Evolutionary conservation across 2,329 filamentous ascomycete species (phyloP).

Genomic region (Westerdykella sp.): DNA sequence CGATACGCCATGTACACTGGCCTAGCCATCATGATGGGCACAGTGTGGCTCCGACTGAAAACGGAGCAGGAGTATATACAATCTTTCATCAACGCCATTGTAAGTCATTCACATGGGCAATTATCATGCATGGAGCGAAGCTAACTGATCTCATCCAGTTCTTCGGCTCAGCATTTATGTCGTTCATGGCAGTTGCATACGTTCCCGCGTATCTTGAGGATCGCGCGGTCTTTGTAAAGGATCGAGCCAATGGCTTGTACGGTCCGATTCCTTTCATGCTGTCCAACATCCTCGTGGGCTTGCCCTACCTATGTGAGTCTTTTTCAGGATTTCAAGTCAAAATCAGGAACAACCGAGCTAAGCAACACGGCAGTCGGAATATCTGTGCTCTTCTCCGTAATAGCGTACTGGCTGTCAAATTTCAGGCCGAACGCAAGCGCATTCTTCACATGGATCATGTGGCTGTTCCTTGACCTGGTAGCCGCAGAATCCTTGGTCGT

Average conservation of each 20-base stretch:
- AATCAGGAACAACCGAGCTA: conserved; percentile 19
- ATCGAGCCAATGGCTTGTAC: conserved; percentile 75
- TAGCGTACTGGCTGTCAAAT: conserved; percentile 75
- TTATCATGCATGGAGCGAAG: too few species aligned
- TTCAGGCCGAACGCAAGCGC: conserved; percentile 59
- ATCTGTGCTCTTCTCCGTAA: conserved; percentile 64
- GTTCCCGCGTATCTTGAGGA: conserved; percentile 81
- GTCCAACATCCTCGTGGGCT: conserved; percentile 74
- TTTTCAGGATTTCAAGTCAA: conserved; percentile 27
- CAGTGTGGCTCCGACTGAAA: conserved; percentile 70
- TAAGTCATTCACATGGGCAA: too few species aligned
- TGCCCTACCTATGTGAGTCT: conserved; percentile 61
- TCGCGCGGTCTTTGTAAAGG: conserved; percentile 64
- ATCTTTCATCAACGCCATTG: conserved; percentile 73
- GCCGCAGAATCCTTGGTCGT: conserved; percentile 80
- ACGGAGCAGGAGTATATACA: conserved; percentile 67
- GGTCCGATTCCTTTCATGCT: conserved; percentile 66
- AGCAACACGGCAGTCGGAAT: conserved; percentile 50
- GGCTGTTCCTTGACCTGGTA: conserved; percentile 77
- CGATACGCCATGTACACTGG: conserved; percentile 75
- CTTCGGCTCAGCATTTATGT: conserved; percentile 49
- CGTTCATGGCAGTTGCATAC: conserved; percentile 63
- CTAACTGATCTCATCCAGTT: conserved; percentile 18
- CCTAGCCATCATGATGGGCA: conserved; percentile 81
- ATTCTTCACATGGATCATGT: conserved; percentile 75